A percentile compares a stretch with the other conserved stretches of the same genome.
phyloP scores from a whole-genome alignment of 441 rosid species.

The Populus hybrid region DNA sequence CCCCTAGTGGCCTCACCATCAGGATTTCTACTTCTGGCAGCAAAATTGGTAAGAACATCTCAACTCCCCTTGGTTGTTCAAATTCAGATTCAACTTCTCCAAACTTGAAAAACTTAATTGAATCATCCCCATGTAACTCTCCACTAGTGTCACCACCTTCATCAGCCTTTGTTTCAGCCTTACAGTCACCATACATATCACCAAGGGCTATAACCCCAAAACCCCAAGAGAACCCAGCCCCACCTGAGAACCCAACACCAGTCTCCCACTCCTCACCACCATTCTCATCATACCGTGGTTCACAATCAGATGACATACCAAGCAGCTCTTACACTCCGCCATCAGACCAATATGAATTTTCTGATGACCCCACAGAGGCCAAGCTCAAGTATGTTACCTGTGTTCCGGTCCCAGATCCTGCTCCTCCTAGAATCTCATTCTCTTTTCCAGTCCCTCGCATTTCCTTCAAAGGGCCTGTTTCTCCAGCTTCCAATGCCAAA shows the following conservation, averaged over 20 bases:
- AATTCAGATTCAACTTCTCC: conserved; percentile 40
- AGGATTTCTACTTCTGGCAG: conserved; percentile 48
- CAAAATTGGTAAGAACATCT: conserved; percentile 37
- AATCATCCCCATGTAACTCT: conserved; percentile 53
- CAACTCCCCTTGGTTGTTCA: conserved; percentile 20
- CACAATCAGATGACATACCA: conserved; percentile 75
- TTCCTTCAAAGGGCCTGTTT: conserved; percentile 70
- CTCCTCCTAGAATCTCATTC: conserved; percentile 72
- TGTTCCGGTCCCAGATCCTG: conserved; percentile 52
- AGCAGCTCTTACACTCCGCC: conserved; percentile 92
- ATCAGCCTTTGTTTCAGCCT: conserved; percentile 94
- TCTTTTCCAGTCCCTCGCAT: conserved; percentile 85
- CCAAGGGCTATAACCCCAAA: conserved; percentile 60
- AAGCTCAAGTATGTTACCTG: conserved; percentile 64
- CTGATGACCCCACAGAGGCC: conserved; percentile 64
- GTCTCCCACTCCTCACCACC: conserved; percentile 35
- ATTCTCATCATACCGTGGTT: conserved; percentile 41
- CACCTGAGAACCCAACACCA: conserved; percentile 9
- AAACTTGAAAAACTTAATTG: conserved; percentile 43
- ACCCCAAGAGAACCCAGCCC: conserved; percentile 31
- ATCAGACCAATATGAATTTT: conserved; percentile 72
- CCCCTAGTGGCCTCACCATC: conserved; percentile 55
- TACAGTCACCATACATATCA: conserved; percentile 91
- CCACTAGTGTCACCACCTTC: conserved; percentile 89
- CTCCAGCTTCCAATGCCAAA: conserved; percentile 70